Base-by-base conservation (phyloP, 306 rosid genomes). In the Cucurbita ficifolia region DNA sequence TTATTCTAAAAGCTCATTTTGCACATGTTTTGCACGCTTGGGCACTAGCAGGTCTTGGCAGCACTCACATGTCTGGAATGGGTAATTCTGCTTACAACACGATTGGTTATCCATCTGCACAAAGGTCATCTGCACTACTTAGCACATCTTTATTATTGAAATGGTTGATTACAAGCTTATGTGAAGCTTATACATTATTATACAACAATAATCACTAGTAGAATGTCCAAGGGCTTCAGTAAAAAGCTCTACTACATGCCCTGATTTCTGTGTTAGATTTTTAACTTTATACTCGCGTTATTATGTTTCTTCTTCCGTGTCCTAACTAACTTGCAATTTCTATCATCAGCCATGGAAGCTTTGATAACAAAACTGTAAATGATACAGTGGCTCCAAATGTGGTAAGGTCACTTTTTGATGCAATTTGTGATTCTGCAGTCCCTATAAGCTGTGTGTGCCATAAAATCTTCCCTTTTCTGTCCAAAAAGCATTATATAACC, bases 111-210 rank as follows among this genome's bases (percentile, higher is more conserved):
- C 88, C 96, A 89, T 72, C 99, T 87, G 87, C 97, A 91, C 97
- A 85, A 89, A 94, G 99, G 97, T 94, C 97, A 84, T 91, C 92
- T 90, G 99, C 97, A 94, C 97, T 87, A 88, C 98, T 90, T 87
- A 84, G 89, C 94, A 90, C 98, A 86, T 43, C 53, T 83, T 82
- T 87, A 64, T 84, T 82, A 84, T 77, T 83, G 86, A 84, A 85
- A 84, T 79, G 86, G 79, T 75, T 83, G 76, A 67, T 70, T 82
- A 69, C 86, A 69, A 69, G 73, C 57, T 24, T 69, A 48, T 24
- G 19, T 43, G 55, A 69, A 82, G 78, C 75, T 76, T 76, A 10
- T 75, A 75, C 54, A 49, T 64, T 77, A 79, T 84, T 77, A 65
- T 68, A 29, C 8, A 35, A 11, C 61, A 19, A 40, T 67, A 70